Base-by-base conservation (phyloP, 2,329 filamentous ascomycete genomes). In the Xylariaceae sp. region DNA sequence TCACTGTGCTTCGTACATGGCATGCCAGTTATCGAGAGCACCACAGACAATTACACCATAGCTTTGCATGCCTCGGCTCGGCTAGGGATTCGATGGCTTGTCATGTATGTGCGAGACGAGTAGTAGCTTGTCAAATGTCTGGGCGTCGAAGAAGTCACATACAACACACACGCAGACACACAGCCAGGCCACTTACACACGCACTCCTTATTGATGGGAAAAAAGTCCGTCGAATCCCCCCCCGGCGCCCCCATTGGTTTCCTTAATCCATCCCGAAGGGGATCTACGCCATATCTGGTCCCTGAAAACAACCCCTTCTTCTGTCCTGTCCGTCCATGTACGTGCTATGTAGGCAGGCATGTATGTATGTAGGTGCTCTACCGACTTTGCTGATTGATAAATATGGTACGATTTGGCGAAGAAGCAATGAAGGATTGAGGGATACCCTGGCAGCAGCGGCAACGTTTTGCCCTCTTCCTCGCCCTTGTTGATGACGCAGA, bases 21-120 rank as follows among this genome's bases (percentile, higher is more conserved):
- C 23, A 30, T 41, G 11, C 37, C 37, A 51, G 49, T 37, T 55
- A 17, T 54, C 45, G 30, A 54, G 37, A 51, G 45, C 50, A n/a
- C 4, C 47, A 18, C 30, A 10, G 47, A 9, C 4, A 9, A 49
- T 23, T 11, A n/a, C 49, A 44, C 39, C 45, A 51, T 23, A 23
- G 30, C 50, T 45, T 30, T 52, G 30, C 52, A 53, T 56, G 52
- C 56, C 55, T 51, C 53, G 53, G 61, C 39, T 63, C 56, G 61
- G 61, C 44, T 56, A 56, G 56, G 50, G 58, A 60, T 30, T 30
- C 23, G 23, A 30, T 30, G 23, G 23, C 23, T 30, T 30, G 23
- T 5, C 23, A 30, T 30, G 23, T 30, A 30, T 30, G 23, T 30
- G 23, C 23, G 23, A 30, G 23, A 30, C 23, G 23, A 30, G 23